Conservation (phyloP, 108 stramenopile species). For the Cyclotella atomus region DNA sequence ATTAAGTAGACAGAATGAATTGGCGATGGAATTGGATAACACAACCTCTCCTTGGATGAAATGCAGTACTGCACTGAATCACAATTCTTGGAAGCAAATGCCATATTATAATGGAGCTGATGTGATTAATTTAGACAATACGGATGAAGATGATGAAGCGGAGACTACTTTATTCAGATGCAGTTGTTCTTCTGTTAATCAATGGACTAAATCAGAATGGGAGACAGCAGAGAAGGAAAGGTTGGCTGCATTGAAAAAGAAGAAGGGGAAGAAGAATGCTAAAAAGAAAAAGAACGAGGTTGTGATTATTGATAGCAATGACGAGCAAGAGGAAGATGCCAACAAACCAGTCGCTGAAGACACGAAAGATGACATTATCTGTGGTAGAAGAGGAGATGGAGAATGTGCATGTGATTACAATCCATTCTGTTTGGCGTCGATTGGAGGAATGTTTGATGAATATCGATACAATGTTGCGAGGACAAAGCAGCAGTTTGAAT, state of each 20-base stretch:
- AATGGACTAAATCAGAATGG: conserved; percentile 31
- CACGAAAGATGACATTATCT: conserved; percentile 9
- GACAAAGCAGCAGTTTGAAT: conserved; percentile 28
- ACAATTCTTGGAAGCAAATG: neutral
- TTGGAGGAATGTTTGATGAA: conserved; percentile 79
- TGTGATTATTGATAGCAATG: neutral
- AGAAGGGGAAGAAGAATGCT: conserved; percentile 35
- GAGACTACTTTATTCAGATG: conserved; percentile 2
- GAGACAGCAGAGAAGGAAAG: conserved; percentile 16
- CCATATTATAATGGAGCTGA: neutral
- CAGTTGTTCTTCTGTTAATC: conserved; percentile 37
- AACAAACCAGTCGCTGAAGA: neutral
- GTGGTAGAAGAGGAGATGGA: conserved; percentile 8
- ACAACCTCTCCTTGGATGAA: conserved; percentile 55
- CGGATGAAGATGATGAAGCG: neutral
- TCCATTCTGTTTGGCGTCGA: conserved; percentile 71
- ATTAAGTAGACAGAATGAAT: neutral
- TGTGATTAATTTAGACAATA: neutral
- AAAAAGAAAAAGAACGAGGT: conserved; percentile 10
- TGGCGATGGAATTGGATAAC: conserved; percentile 7
- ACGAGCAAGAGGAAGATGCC: neutral
- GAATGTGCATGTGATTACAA: conserved; percentile 61
- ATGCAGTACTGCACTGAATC: conserved; percentile 47
- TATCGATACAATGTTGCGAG: conserved; percentile 35
- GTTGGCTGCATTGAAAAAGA: conserved; percentile 17